Evolutionary conservation across 176 grass and related monocot species (phyloP), one percentile per base, ranked within the genome.

Genomic region (Hsuehochloa calcarea): DNA sequence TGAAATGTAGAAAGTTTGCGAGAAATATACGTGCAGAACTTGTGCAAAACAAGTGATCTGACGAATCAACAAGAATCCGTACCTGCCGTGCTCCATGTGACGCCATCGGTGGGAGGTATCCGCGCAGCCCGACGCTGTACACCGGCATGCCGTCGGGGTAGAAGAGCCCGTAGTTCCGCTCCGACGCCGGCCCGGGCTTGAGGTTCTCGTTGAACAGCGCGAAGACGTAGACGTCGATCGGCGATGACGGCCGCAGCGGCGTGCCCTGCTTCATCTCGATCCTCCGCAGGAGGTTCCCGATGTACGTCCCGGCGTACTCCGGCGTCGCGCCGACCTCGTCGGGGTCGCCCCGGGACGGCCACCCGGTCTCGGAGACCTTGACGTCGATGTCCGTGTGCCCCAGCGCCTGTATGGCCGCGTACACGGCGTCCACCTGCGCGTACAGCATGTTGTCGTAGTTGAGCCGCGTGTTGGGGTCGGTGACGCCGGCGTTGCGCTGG

Each of bases 371-470:
- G 0, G 91, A 93, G 37, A 96, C 82, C 84, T 76, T 80, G 29
- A 96, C 84, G 71, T 89, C 72, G 3, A 93, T 59, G 85, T 91
- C 89, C 15, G 84, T 82, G 86, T 93, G 65, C 0, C 94, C 91
- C 63, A 96, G 69, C 68, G 25, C 70, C 87, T 89, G 79, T 68
- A 96, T 96, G 0, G 94, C 94, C 1, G 87, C 39, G 88, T 96
- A 96, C 58, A 96, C 94, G 56, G 94, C 86, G 80, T 96, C 94
- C 54, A 96, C 88, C 89, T 96, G 94, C 79, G 94, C 94, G 72
- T 96, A 93, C 65, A 93, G 85, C 91, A 96, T 91, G 91, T 96
- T 96, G 81, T 96, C 89, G 65, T 96, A 96, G 14, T 38, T 74
- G 22, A 96, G 86, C 22, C 84, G 35, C 27, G 91, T 96, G 77